Percentiles rank a stretch among this genome's conserved stretches.
These are phyloP conservation scores for Sindora glabra DNA, from an alignment of 306 rosid species.

Conservation along the genomic window DNA sequence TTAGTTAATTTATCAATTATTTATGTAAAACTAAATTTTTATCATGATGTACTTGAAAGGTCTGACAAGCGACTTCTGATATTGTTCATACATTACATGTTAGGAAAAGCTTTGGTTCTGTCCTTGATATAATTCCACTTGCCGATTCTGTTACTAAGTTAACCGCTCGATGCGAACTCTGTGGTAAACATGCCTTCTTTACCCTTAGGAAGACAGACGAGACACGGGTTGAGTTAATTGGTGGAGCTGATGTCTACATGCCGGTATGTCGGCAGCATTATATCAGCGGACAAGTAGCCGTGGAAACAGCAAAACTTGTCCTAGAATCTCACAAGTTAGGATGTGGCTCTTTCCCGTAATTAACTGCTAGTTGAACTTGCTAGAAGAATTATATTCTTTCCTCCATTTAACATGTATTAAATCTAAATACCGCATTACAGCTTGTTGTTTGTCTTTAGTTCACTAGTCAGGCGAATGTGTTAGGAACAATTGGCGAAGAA, in stretches of 20 bases:
- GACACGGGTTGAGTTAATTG: conserved; percentile 61
- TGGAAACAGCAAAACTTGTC: conserved; percentile 49
- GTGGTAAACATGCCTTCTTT: conserved; percentile 67
- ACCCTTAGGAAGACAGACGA: conserved; percentile 79
- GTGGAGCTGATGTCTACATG: conserved; percentile 84
- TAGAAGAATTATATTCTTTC: not conserved
- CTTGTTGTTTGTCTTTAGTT: too few species aligned
- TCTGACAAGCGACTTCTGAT: not conserved
- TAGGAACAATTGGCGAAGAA: too few species aligned
- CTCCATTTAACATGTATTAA: not conserved
- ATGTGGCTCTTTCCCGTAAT: conserved; percentile 32
- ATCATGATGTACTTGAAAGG: conserved; percentile 5
- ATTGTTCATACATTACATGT: conserved; percentile 8
- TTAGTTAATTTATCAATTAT: too few species aligned
- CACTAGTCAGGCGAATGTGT: too few species aligned
- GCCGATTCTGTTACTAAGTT: conserved; percentile 86
- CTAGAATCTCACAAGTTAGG: conserved; percentile 43
- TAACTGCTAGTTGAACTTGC: not conserved
- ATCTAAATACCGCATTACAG: too few species aligned
- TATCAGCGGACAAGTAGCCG: conserved; percentile 59
- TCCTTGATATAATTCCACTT: conserved; percentile 69
- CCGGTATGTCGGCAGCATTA: conserved; percentile 92
- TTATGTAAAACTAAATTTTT: too few species aligned
- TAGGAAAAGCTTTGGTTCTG: conserved; percentile 88
- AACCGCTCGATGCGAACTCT: conserved; percentile 82